Conservation (phyloP, 2,329 filamentous ascomycete genomes). For the Cladosporium oxysporum region DNA sequence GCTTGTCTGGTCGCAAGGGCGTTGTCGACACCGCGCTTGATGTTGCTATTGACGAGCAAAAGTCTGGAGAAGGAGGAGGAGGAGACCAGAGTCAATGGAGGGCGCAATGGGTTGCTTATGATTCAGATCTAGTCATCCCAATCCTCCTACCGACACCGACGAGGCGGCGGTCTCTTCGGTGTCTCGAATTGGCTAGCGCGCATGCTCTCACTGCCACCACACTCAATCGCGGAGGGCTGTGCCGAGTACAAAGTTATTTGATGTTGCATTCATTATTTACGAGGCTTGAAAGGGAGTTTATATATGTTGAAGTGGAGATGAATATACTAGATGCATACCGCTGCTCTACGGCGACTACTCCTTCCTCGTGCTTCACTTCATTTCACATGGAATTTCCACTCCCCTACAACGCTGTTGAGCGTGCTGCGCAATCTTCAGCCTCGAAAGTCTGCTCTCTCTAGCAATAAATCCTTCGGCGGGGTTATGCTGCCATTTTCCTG, state of each 20-base stretch:
- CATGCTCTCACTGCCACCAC: not conserved
- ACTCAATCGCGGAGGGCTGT: not conserved
- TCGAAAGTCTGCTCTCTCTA: not conserved
- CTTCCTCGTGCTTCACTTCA: not conserved
- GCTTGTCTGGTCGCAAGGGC: slow-evolving; percentile 1
- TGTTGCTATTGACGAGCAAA: slow-evolving; percentile 4
- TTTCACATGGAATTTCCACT: not conserved
- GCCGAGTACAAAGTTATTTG: not conserved
- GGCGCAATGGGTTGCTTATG: slow-evolving; percentile 9
- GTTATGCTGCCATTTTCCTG: not conserved
- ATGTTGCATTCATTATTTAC: not conserved
- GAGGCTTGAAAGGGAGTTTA: not conserved
- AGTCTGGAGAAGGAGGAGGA: slow-evolving; percentile 8
- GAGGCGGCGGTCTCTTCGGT: slow-evolving; percentile 8
- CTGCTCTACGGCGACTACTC: not conserved
- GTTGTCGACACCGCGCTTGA: slow-evolving; percentile 5
- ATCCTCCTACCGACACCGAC: slow-evolving; percentile 3
- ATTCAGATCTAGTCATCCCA: slow-evolving; percentile 9
- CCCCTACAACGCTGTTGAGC: not conserved
- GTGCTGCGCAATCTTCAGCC: not conserved
- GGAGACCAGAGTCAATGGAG: slow-evolving; percentile 5
- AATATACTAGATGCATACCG: not conserved
- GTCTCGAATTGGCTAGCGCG: slow-evolving; percentile 5
- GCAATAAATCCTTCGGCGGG: slow-evolving; percentile 1
- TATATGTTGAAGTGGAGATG: not conserved